phyloP scores from a whole-genome alignment of 2,329 filamentous ascomycete species.

The Decorospora gaudefroyi region DNA sequence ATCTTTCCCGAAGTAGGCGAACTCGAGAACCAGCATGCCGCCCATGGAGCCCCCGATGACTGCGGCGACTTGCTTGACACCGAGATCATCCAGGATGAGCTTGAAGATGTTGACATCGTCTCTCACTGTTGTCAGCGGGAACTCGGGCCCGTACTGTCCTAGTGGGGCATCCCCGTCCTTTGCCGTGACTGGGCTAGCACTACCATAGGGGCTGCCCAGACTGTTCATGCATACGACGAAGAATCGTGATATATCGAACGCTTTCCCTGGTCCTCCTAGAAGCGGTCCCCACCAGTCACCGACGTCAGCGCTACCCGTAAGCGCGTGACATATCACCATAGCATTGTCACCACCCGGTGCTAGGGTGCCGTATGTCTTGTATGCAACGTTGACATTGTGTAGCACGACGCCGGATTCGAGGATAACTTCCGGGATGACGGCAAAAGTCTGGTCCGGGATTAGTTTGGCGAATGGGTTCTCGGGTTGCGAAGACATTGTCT shows the following conservation, averaged over 20 bases:
- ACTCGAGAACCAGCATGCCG: constrained; percentile 89
- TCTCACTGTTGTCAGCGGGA: constrained; percentile 90
- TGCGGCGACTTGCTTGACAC: constrained; percentile 75
- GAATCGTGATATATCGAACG: constrained; percentile 81
- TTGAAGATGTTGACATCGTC: constrained; percentile 93
- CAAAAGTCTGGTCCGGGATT: constrained; percentile 86
- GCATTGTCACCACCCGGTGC: constrained; percentile 63
- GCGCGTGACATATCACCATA: constrained; percentile 76
- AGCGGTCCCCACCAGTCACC: constrained; percentile 88
- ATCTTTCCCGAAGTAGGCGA: constrained; percentile 86
- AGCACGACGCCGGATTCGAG: constrained; percentile 90
- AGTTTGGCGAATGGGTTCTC: constrained; percentile 89
- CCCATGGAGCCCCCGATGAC: constrained; percentile 85
- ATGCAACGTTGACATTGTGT: constrained; percentile 70
- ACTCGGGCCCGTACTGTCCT: constrained; percentile 89
- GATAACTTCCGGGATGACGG: constrained; percentile 83
- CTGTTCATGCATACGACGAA: constrained; percentile 88
- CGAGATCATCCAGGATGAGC: constrained; percentile 77
- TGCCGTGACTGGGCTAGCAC: constrained; percentile 84
- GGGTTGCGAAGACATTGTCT: constrained; percentile 63
- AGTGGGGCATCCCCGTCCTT: constrained; percentile 77
- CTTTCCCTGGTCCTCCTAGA: constrained; percentile 74
- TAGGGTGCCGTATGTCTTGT: constrained; percentile 65
- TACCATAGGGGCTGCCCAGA: constrained; percentile 81
- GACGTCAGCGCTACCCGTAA: constrained; percentile 84